Evolutionary conservation across 768 basidiomycete genomes (phyloP).

Genomic region (Lactarius akahatsu): DNA sequence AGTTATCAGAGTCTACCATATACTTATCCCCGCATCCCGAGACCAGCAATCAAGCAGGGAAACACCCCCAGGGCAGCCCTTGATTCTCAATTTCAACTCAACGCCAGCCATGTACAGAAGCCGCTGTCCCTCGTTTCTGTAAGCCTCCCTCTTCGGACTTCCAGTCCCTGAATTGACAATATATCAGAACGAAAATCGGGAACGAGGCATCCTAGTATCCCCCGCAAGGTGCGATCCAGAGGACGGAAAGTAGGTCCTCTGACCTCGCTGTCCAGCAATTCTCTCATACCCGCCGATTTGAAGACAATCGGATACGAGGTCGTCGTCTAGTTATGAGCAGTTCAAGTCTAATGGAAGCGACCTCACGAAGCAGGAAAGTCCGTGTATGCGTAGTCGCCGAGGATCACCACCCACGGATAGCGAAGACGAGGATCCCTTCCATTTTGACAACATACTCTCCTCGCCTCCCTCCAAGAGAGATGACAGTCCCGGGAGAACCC

Average conservation of each 20-base stretch:
- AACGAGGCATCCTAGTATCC: neutral
- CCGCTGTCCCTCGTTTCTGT: conserved; percentile 15
- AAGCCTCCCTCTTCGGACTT: neutral
- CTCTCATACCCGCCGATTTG: conserved; percentile 3
- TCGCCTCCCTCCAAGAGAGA: neutral
- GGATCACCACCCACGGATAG: conserved; percentile 17
- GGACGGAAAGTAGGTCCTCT: conserved; percentile 5
- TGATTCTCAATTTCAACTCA: conserved; percentile 20
- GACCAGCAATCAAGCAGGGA: conserved; percentile 5
- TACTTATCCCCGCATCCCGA: conserved; percentile 15
- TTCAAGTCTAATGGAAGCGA: neutral
- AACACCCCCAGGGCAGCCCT: neutral
- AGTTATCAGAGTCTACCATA: neutral
- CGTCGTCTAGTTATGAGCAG: conserved; percentile 6
- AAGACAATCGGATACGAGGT: neutral
- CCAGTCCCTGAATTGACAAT: neutral
- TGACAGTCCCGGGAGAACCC: neutral
- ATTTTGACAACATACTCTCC: conserved; percentile 22
- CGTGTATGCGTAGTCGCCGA: conserved; percentile 1
- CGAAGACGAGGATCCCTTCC: conserved; percentile 27
- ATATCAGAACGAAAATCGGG: neutral
- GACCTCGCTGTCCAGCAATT: neutral
- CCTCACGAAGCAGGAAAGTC: neutral
- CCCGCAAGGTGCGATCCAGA: neutral
- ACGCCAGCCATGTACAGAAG: conserved; percentile 17